These are phyloP conservation scores for Phytophthora lateralis DNA, from an alignment of 352 stramenopile species.

Conservation along the genomic window DNA sequence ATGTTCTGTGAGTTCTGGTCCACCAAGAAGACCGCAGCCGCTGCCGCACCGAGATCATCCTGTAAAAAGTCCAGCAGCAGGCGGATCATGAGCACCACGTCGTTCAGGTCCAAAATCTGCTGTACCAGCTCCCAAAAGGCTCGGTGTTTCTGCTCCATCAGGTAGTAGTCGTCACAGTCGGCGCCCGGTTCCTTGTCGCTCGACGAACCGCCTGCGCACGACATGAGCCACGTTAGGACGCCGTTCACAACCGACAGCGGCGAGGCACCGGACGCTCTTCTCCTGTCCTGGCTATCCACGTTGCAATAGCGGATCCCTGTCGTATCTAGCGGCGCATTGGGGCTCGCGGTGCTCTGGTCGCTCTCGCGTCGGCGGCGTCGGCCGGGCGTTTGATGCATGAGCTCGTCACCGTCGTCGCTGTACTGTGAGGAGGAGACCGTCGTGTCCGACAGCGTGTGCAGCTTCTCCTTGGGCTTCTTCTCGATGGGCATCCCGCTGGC, in stretches of 20 bases:
- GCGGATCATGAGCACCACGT: slow-evolving; percentile 79
- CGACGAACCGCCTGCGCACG: slow-evolving; percentile 10
- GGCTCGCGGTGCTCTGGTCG: slow-evolving; percentile 5
- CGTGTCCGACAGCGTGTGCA: slow-evolving; percentile 61
- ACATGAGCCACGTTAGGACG: slow-evolving; percentile 24
- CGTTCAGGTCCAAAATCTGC: slow-evolving; percentile 65
- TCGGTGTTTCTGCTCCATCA: slow-evolving; percentile 69
- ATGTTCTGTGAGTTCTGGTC: slow-evolving; percentile 78
- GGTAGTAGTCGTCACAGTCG: slow-evolving; percentile 38
- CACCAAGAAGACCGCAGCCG: slow-evolving; percentile 73
- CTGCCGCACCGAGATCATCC: slow-evolving; percentile 52
- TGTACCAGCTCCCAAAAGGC: slow-evolving; percentile 85
- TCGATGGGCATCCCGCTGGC: background rate
- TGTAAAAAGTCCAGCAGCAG: slow-evolving; percentile 70
- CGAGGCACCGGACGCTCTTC: background rate
- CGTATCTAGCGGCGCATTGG: slow-evolving; percentile 2
- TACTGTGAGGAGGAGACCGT: slow-evolving; percentile 47
- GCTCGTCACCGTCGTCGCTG: slow-evolving; percentile 39
- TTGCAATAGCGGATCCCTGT: slow-evolving; percentile 6
- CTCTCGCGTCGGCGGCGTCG: slow-evolving; percentile 23
- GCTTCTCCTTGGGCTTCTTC: slow-evolving; percentile 28
- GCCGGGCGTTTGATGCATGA: slow-evolving; percentile 10
- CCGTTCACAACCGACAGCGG: slow-evolving; percentile 14
- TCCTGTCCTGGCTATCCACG: slow-evolving; percentile 3
- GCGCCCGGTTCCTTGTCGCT: slow-evolving; percentile 6